Conservation (phyloP, 2,329 filamentous ascomycete species). For the Rutstroemia sp. region DNA sequence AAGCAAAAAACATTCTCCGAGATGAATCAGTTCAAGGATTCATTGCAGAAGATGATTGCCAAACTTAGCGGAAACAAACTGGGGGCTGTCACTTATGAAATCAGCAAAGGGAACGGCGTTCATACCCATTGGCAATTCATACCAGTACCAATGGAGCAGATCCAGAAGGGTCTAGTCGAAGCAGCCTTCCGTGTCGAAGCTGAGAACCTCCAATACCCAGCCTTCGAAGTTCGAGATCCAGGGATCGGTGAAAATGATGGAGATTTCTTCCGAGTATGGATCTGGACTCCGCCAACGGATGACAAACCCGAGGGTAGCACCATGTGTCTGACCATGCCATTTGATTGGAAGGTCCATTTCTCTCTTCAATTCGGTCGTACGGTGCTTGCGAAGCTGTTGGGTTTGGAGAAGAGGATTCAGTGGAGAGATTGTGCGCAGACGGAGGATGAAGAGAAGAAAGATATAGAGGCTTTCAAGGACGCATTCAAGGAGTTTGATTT, state of each 20-base stretch:
- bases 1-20: constrained; percentile 59
- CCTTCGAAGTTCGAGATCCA: constrained; percentile 42
- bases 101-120: constrained; percentile 72
- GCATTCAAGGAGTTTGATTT: constrained; percentile 88
- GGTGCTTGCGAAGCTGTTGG: constrained; percentile 81
- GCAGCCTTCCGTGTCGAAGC: constrained; percentile 84
- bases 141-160: constrained; percentile 61
- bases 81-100: constrained; percentile 86
- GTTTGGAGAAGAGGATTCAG: constrained; percentile 67
- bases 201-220: constrained; percentile 58
- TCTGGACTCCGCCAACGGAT: constrained; percentile 54
- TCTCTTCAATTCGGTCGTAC: constrained; percentile 84
- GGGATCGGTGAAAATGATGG: constrained; percentile 43
- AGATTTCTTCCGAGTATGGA: constrained; percentile 77
- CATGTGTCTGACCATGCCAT: constrained; percentile 65
- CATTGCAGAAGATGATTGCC: constrained; percentile 75
- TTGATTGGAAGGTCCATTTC: constrained; percentile 68
- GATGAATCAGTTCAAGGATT: constrained; percentile 73
- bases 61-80: constrained; percentile 48
- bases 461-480: constrained; percentile 71
- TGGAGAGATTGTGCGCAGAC: constrained; percentile 83
- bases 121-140: constrained; percentile 94
- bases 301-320: constrained; percentile 38
- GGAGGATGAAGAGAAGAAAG: constrained; percentile 67
- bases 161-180: constrained; percentile 70